Percentiles rank a stretch among this genome's conserved stretches.
phyloP scores from a whole-genome alignment of 1,284 basidiomycete genomes.

The Ustilago cynodontis region DNA sequence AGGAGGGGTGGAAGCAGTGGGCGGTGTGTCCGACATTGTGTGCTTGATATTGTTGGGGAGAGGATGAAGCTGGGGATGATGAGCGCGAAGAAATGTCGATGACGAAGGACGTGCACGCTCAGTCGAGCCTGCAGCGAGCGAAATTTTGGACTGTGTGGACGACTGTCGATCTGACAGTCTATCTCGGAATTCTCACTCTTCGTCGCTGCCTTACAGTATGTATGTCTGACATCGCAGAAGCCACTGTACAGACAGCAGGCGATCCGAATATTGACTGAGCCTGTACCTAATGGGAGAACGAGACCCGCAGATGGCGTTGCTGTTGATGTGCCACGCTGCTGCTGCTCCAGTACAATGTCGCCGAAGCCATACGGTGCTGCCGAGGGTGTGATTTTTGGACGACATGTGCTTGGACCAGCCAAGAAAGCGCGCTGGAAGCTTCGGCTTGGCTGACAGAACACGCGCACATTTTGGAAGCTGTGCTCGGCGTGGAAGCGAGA shows the following conservation, averaged over 20 bases:
- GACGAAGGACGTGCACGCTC: constrained; percentile 21
- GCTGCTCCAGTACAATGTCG: constrained; percentile 1
- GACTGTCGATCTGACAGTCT: not conserved
- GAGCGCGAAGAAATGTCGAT: not conserved
- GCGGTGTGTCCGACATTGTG: constrained; percentile 29
- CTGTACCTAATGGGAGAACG: too few relatives aligned
- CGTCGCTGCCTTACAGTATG: too few relatives aligned
- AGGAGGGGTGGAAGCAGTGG: not conserved
- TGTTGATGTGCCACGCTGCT: not conserved
- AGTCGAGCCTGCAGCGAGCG: too few relatives aligned
- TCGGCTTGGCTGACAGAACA: constrained; percentile 4
- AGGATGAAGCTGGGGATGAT: not conserved
- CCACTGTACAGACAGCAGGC: too few relatives aligned
- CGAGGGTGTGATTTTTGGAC: constrained; percentile 4
- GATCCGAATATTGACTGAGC: too few relatives aligned
- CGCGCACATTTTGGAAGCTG: not conserved
- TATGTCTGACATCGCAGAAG: too few relatives aligned
- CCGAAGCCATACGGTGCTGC: not conserved
- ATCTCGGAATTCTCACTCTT: too few relatives aligned
- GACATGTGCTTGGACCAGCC: constrained; percentile 23
- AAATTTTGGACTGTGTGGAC: not conserved
- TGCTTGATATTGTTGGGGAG: not conserved
- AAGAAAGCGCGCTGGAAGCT: constrained; percentile 21
- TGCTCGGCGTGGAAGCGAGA: constrained; percentile 8
- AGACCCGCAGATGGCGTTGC: not conserved